Evolutionary conservation across 345 rosid genomes (phyloP), one percentile per base, ranked within the genome.

Genomic region (Rhodamnia argentea): DNA sequence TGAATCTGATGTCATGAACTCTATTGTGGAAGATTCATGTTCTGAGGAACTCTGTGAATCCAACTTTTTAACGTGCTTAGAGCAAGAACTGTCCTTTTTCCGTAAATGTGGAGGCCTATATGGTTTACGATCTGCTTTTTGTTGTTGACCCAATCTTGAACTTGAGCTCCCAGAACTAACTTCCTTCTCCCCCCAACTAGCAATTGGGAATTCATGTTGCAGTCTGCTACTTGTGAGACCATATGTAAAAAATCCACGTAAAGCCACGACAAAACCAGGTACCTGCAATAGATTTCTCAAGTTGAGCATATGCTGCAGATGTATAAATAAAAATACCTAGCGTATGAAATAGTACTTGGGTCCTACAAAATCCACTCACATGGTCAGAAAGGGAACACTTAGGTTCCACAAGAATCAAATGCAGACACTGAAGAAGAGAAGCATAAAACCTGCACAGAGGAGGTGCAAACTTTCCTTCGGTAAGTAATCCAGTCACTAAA

Each of bases 101-200:
- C 99, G 94, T 91, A 96, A 89, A 90, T 96, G 99, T 13, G 98
- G 98, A 90, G 99, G 99, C 90, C 96, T 92, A 89, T 95, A 96
- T 56, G 94, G 95, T 89, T 90, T 89, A 87, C 62, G 87, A 52
- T 87, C 86, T 88, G 90, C 87, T 84, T 84, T 90, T 82, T 40
- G 83, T 83, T 88, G 88, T 87, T 88, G 93, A 88, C 90, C 89
- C 78, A 89, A 86, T 86, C 85, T 84, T 85, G 89, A 89, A 84
- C 90, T 89, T 86, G 87, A 89, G 88, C 84, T 89, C 82, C 40
- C 60, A 87, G 83, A 53, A 88, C 83, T 84, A 76, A 84, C 87
- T 82, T 92, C 93, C 85, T 91, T 91, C 83, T 89, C 94, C 86
- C 89, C 92, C 84, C 84, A 87, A 89, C 86, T 83, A 58, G 87